Percentiles rank a stretch among this genome's conserved stretches.
These are phyloP conservation scores for Amphicarpaea edgeworthii DNA, from an alignment of 306 rosid genomes.

Conservation along the genomic window DNA sequence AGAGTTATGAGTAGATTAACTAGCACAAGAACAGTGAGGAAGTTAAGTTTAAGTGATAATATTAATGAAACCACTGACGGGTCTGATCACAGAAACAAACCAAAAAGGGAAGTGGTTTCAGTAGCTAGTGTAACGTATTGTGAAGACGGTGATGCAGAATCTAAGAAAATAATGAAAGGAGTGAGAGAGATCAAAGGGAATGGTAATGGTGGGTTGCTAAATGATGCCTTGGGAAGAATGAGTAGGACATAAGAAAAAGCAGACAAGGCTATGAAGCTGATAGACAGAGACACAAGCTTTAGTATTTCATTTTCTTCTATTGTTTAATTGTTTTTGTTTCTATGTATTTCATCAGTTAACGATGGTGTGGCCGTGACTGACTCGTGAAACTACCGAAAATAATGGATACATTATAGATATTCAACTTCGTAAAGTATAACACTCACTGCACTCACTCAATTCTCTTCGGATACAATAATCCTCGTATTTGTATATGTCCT, in stretches of 20 bases:
- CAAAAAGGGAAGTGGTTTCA: slow-evolving; percentile 21
- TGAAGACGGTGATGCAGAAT: not conserved
- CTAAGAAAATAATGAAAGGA: slow-evolving; percentile 6
- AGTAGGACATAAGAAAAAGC: slow-evolving; percentile 62
- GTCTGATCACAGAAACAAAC: not conserved
- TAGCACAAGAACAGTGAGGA: slow-evolving; percentile 9
- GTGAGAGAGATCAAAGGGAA: slow-evolving; percentile 33
- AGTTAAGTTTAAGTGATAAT: not conserved
- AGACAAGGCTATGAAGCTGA: slow-evolving; percentile 26
- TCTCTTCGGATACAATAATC: too few species aligned
- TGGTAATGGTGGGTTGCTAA: slow-evolving; percentile 51
- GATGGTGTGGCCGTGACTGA: not conserved
- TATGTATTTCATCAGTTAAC: not conserved
- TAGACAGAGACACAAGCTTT: slow-evolving; percentile 47
- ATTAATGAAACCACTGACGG: slow-evolving; percentile 28
- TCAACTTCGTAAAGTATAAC: not conserved
- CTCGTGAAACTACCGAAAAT: not conserved
- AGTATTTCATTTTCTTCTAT: not conserved
- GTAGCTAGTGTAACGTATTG: not conserved
- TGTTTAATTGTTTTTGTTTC: slow-evolving; percentile 42
- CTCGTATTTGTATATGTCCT: too few species aligned
- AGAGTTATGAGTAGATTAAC: slow-evolving; percentile 19
- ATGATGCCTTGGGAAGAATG: slow-evolving; percentile 62
- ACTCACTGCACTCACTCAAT: not conserved
- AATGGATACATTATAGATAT: not conserved